Evolutionary conservation across 768 basidiomycete species (phyloP).

Genomic region (Pisolithus microcarpus): DNA sequence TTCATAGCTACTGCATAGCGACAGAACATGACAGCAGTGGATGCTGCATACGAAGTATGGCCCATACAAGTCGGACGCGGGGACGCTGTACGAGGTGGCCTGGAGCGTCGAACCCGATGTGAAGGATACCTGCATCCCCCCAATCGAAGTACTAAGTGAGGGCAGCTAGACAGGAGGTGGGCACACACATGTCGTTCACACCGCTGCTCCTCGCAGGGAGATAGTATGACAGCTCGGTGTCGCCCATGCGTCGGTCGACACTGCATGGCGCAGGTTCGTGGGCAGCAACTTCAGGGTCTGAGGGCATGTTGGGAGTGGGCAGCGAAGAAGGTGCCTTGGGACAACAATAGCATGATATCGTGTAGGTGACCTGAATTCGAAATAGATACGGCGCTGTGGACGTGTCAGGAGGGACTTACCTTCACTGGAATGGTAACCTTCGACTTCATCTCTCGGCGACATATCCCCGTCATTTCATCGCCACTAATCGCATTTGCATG

Average conservation of each 20-base stretch:
- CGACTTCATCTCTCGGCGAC: neutral
- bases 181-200: slow-evolving; percentile 78
- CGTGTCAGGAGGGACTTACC: too few species aligned
- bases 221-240: slow-evolving; percentile 75
- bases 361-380: too few species aligned
- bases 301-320: too few species aligned
- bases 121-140: slow-evolving; percentile 59
- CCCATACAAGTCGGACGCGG: slow-evolving; percentile 59
- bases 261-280: neutral
- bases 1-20: slow-evolving; percentile 50
- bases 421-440: neutral
- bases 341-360: too few species aligned
- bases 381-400: too few species aligned
- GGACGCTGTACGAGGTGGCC: slow-evolving; percentile 32
- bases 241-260: slow-evolving; percentile 53
- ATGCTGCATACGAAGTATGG: slow-evolving; percentile 62
- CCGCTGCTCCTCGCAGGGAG: slow-evolving; percentile 71
- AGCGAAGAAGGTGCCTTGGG: too few species aligned
- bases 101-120: slow-evolving; percentile 57
- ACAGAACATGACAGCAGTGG: slow-evolving; percentile 62
- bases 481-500: neutral
- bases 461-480: neutral
- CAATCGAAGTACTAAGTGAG: neutral
- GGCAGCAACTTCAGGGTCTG: too few species aligned
- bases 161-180: neutral